phyloP scores from a whole-genome alignment of 75 land plant genomes.

The Pinus albicaulis region DNA sequence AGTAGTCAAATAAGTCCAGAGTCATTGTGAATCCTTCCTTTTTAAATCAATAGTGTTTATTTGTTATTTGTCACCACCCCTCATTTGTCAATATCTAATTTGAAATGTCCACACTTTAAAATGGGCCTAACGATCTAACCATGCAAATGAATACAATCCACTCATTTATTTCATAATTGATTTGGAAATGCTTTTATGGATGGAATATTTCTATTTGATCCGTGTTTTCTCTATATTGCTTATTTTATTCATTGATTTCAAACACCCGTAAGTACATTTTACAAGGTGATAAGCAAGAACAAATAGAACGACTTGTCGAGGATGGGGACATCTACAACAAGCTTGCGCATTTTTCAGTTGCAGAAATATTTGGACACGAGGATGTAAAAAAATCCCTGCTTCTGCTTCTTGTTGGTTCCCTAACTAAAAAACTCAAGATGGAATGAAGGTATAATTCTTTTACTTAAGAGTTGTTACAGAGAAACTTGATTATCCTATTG shows the following conservation, averaged over 20 bases:
- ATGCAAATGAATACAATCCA: too few species aligned
- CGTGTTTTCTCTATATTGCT: too few species aligned
- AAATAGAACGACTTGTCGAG: constrained; percentile 69
- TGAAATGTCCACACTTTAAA: too few species aligned
- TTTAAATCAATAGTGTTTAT: not conserved
- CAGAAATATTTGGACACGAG: constrained; percentile 98
- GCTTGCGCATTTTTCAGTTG: constrained; percentile 88
- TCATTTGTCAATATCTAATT: too few species aligned
- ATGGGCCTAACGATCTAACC: too few species aligned
- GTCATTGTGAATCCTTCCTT: not conserved
- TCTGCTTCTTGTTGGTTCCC: constrained; percentile 95
- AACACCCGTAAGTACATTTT: constrained; percentile 64
- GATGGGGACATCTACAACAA: too few species aligned
- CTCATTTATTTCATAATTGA: too few species aligned
- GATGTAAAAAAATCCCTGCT: constrained; percentile 95
- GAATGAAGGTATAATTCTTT: constrained; percentile 77
- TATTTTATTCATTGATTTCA: too few species aligned
- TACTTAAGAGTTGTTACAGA: not conserved
- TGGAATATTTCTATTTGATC: too few species aligned
- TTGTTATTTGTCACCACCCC: too few species aligned
- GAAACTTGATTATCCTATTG: not conserved
- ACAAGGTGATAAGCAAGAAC: constrained; percentile 79
- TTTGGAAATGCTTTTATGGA: too few species aligned
- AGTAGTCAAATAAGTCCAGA: too few species aligned
- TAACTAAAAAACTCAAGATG: constrained; percentile 83